Base-by-base conservation (phyloP, 306 rosid species). In the Casuarina equisetifolia region DNA sequence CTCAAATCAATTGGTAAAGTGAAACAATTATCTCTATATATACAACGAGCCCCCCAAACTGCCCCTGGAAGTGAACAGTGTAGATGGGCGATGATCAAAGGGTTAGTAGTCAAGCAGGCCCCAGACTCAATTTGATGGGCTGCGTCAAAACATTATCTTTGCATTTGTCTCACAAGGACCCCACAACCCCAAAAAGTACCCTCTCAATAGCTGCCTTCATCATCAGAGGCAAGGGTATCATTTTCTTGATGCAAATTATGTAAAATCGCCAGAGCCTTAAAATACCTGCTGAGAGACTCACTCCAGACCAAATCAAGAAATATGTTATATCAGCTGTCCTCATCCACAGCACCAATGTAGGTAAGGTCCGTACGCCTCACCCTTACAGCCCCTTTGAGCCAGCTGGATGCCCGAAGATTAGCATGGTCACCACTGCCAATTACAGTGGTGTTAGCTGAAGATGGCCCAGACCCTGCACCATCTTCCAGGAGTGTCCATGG, bases 401-500 rank as follows among this genome's bases (percentile, higher is more conserved):
- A 95, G 89, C 91, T 82, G 17, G 90, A 79, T 16, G 97, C 99
- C 80, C 85, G 92, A 82, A 91, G 89, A 77, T 90, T 92, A 39
- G 82, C 90, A 75, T 84, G 95, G 72, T 91, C 94, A 49, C 90
- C 90, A 49, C 88, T 80, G 80, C 94, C 96, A 40, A 88, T 84
- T 61, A 82, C 82, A 66, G 86, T 84, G 75, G 89, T 79, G 48
- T 79, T 91, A 80, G 89, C 73, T 1, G 90, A 82, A 55, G 91
- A 86, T 44, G 87, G 90, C 79, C 91, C 89, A 48, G 97, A 89
- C 73, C 97, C 98, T n/a, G 97, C 88, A 2, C 99, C 93, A 57
- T 95, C 99, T 89, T 95, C 99, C 82, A 92, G 82, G 61, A 95
- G 92, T 6, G 81, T 86, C 99, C 99, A 92, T 51, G 97, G 99